These are phyloP conservation scores for Collybia mongolica DNA, from an alignment of 768 basidiomycete genomes.

Conservation along the genomic window DNA sequence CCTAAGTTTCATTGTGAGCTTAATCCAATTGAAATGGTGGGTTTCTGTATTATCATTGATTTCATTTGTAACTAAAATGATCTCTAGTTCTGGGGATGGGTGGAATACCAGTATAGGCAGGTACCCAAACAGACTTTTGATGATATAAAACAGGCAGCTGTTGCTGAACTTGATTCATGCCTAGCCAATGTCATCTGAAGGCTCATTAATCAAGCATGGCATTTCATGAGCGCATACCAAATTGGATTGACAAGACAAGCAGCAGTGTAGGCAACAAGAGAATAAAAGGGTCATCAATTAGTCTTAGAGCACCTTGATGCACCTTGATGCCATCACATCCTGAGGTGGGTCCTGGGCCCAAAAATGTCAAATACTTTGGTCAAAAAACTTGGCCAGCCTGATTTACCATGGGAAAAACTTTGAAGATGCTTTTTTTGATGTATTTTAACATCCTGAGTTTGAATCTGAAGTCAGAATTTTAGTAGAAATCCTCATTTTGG, in stretches of 20 bases:
- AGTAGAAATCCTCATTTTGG: too few relatives aligned
- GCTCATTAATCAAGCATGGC: constrained; percentile 34
- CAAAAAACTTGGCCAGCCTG: constrained; percentile 8
- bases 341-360: constrained; percentile 11
- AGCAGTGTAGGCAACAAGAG: constrained; percentile 29
- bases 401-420: constrained; percentile 23
- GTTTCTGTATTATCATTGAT: too few relatives aligned
- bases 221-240: constrained; percentile 34
- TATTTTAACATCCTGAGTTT: constrained; percentile 8
- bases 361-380: neutral
- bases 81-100: too few relatives aligned
- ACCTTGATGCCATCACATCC: constrained; percentile 27
- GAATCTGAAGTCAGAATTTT: too few relatives aligned
- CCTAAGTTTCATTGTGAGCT: too few relatives aligned
- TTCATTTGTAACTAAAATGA: too few relatives aligned
- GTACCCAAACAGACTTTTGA: too few relatives aligned
- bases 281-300: constrained; percentile 29
- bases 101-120: too few relatives aligned
- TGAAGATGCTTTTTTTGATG: constrained; percentile 12
- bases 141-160: too few relatives aligned
- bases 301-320: constrained; percentile 28
- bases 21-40: too few relatives aligned
- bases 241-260: constrained; percentile 33
- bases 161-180: constrained; percentile 35
- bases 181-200: constrained; percentile 31